Evolutionary conservation across 2,329 filamentous ascomycete genomes (phyloP).

Genomic region (Diaporthe sp.): DNA sequence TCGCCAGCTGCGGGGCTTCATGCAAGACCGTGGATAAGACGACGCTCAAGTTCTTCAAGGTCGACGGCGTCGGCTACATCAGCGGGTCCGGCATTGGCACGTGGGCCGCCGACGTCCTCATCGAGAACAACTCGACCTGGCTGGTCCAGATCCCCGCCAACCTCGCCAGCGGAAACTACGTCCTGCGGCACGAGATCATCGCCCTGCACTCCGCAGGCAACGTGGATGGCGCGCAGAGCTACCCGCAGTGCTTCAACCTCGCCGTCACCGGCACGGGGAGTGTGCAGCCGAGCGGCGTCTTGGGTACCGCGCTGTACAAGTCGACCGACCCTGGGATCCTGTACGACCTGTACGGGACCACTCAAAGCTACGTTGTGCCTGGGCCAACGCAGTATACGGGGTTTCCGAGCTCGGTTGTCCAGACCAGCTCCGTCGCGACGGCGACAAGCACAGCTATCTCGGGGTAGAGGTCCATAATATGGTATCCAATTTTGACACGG

Average conservation of each 20-base stretch:
- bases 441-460: conserved; percentile 39
- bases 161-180: conserved; percentile 60
- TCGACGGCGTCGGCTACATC: conserved; percentile 49
- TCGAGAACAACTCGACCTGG: conserved; percentile 61
- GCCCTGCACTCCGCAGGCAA: conserved; percentile 58
- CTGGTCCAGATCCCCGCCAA: conserved; percentile 57
- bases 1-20: conserved; percentile 52
- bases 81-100: conserved; percentile 47
- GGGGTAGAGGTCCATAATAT: conserved; percentile 2
- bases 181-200: conserved; percentile 62
- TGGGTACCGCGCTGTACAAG: conserved; percentile 66
- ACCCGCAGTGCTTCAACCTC: conserved; percentile 68
- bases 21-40: conserved; percentile 53
- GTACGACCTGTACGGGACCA: conserved; percentile 64
- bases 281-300: conserved; percentile 57
- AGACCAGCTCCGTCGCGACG: conserved; percentile 41
- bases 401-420: conserved; percentile 45
- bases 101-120: conserved; percentile 58
- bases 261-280: conserved; percentile 57
- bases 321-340: conserved; percentile 65
- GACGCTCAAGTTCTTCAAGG: conserved; percentile 54
- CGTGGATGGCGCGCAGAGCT: conserved; percentile 59
- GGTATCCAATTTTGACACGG: background rate
- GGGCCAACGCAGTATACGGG: conserved; percentile 42
- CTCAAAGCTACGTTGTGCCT: conserved; percentile 40